Evolutionary conservation across 2,329 filamentous ascomycete genomes (phyloP), one percentile per base, ranked within the genome.

Genomic region (Scedosporium aurantiacum): DNA sequence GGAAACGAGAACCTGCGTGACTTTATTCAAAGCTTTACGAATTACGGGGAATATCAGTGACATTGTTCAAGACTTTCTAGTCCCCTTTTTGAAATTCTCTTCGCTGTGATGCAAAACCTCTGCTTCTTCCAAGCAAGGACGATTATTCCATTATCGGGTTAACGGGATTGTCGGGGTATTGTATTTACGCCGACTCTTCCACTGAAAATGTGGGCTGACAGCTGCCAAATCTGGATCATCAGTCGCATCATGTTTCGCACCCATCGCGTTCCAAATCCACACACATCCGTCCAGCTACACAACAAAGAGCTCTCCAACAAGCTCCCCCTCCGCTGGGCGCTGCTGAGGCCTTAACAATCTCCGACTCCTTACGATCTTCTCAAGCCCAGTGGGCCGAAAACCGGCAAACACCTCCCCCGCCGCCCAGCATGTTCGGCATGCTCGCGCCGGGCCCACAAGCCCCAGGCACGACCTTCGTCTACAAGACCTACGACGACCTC

Each of bases 341-440:
- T 32, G 2, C 28, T 6, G 28, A 32, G 28, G 10, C 28, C 28
- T 32, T 10, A 6, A 32, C 57, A 18, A 5, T 12, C 10, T 16
- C 14, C 10, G 28, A 21, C 25, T 37, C n/a, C 56, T 41, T 14
- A 32, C 28, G 28, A 32, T 8, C 4, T 12, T 45, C 43, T 14
- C n/a, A 45, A 8, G n/a, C 57, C 5, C 8, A 27, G 14, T n/a
- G 12, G 10, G 37, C 57, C 18, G 21, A 14, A 18, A 10, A 47
- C 10, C 8, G 25, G 5, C 18, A 14, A 41, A 14, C n/a, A 14
- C 47, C 58, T 57, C 5, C 23, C 55, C 54, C 40, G n/a, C 65
- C 62, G 62, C 64, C 57, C 65, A 65, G 67, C 67, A 76, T 78
- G 75, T 78, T 78, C 62, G 75, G 75, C 66, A 74, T 78, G 58